Percentiles rank a stretch among this genome's conserved stretches.
These are phyloP conservation scores for Kernera saxatilis DNA, from an alignment of 345 rosid genomes.

Conservation along the genomic window DNA sequence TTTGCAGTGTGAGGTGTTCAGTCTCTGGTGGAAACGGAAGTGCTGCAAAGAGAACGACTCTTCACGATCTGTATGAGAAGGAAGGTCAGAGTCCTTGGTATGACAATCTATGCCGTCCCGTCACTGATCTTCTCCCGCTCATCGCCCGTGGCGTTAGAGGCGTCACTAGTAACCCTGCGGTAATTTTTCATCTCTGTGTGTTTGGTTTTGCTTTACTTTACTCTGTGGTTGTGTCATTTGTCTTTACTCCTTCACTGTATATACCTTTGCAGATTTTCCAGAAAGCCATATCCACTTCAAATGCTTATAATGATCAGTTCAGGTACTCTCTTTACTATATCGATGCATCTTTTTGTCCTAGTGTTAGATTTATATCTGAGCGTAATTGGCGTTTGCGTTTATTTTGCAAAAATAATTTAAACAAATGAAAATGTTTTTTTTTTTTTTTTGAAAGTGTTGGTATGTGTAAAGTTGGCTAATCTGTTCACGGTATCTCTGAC, in stretches of 20 bases:
- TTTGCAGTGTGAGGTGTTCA: constrained; percentile 66
- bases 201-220: background rate
- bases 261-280: constrained; percentile 79
- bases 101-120: constrained; percentile 96
- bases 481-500: background rate
- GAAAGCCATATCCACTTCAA: constrained; percentile 93
- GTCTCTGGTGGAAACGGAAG: constrained; percentile 56
- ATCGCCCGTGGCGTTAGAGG: constrained; percentile 93
- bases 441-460: background rate
- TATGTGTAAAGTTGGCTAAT: background rate
- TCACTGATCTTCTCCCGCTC: constrained; percentile 79
- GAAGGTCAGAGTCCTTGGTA: constrained; percentile 99
- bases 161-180: constrained; percentile 99
- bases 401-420: background rate
- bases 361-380: background rate
- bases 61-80: constrained; percentile 85
- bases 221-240: background rate
- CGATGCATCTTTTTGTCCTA: background rate
- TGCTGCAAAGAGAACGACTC: constrained; percentile 54
- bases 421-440: background rate
- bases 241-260: background rate
- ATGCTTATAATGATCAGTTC: constrained; percentile 96
- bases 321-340: constrained; percentile 40
- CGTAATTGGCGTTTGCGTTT: background rate
- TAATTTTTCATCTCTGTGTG: constrained; percentile 21